phyloP scores from a whole-genome alignment of 371 early-diverging fungal species.

The Racocetra persica region DNA sequence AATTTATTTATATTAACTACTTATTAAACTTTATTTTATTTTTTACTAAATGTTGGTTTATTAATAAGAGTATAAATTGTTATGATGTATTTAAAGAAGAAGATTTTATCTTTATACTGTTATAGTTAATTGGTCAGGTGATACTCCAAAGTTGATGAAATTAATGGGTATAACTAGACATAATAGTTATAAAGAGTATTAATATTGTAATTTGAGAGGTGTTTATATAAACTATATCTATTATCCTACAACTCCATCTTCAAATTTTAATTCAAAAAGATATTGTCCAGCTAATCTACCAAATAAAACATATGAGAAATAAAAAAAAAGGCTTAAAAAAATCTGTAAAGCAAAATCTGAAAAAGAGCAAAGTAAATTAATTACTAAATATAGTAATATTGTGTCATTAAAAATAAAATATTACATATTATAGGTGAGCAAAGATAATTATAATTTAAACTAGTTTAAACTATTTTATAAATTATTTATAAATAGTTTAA shows the following conservation, averaged over 20 bases:
- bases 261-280: no score
- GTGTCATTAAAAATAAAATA: no score
- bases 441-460: no score
- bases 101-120: neutral
- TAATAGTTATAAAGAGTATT: conserved; percentile 5
- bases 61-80: neutral
- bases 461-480: no score
- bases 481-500: no score
- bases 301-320: neutral
- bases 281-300: no score
- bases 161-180: conserved; percentile 21
- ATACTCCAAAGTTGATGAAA: neutral
- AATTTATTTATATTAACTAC: no score
- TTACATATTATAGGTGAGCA: no score
- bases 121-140: neutral
- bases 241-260: neutral
- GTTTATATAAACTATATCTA: neutral
- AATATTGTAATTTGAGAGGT: neutral
- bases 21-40: no score
- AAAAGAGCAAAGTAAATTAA: neutral
- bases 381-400: neutral
- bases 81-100: neutral
- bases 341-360: neutral
- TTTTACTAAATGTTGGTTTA: no score
- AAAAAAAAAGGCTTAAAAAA: neutral